Percentiles rank a stretch among this genome's conserved stretches.
phyloP scores from a whole-genome alignment of 345 rosid species.

The Dipteronia dyeriana region DNA sequence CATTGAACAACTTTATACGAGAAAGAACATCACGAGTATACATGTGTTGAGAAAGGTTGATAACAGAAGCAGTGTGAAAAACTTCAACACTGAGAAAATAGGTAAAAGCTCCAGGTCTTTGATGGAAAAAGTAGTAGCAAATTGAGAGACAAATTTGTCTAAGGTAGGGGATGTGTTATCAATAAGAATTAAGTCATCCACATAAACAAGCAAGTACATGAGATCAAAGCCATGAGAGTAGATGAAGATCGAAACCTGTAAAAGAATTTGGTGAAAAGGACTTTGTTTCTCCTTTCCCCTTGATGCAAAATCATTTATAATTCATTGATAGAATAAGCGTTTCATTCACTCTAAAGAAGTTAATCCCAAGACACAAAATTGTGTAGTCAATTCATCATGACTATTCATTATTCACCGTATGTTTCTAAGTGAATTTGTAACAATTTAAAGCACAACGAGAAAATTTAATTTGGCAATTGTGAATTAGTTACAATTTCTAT shows the following conservation, averaged over 20 bases:
- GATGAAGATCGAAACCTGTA: too few species aligned
- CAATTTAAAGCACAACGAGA: background rate
- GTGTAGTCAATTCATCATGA: background rate
- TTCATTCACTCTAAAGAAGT: background rate
- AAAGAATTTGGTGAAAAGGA: background rate
- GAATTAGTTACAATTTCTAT: background rate
- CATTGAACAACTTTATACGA: too few species aligned
- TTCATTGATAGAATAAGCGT: background rate
- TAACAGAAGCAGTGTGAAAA: too few species aligned
- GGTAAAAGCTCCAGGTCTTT: too few species aligned
- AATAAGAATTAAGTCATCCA: background rate
- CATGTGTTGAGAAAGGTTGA: too few species aligned
- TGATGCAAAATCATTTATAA: background rate
- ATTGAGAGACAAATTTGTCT: background rate
- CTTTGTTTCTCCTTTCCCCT: background rate
- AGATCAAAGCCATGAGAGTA: too few species aligned
- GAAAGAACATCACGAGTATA: too few species aligned
- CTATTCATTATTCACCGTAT: background rate
- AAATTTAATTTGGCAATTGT: background rate
- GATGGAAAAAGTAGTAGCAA: background rate
- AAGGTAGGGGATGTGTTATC: background rate
- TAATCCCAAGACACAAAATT: background rate
- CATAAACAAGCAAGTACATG: background rate
- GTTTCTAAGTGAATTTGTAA: background rate
- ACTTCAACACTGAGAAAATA: too few species aligned